Evolutionary conservation across 176 grass and related monocot genomes (phyloP).

Genomic region (Themeda triandra): DNA sequence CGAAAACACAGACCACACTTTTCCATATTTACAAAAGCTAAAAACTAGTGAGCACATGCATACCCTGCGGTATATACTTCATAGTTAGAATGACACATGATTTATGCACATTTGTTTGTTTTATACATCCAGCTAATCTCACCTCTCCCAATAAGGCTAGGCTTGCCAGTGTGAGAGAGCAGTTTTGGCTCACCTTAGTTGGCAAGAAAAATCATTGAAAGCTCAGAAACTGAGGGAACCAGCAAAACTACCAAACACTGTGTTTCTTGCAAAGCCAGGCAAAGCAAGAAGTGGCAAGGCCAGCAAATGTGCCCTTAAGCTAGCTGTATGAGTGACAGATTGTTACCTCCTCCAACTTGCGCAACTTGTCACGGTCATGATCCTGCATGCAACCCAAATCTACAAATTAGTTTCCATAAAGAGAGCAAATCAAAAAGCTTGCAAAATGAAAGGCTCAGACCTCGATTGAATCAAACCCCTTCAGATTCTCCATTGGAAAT

Average conservation of each 20-base stretch:
- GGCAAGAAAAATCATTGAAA: too few species aligned
- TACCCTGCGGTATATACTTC: background rate
- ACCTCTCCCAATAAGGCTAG: too few species aligned
- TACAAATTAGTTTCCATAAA: background rate
- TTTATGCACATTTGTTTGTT: background rate
- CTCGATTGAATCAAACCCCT: conserved; percentile 56
- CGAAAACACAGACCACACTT: background rate
- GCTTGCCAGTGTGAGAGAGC: too few species aligned
- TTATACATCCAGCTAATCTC: too few species aligned
- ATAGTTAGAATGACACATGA: background rate
- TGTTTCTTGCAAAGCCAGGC: too few species aligned
- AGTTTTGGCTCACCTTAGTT: too few species aligned
- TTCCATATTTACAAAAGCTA: background rate
- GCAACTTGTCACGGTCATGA: conserved; percentile 21
- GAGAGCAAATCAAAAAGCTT: background rate
- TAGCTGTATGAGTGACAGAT: conserved; percentile 10
- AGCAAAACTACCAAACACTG: too few species aligned
- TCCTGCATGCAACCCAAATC: background rate
- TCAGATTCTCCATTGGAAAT: conserved; percentile 41
- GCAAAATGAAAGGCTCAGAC: conserved; percentile 10
- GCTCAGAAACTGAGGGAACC: too few species aligned
- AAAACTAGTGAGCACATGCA: background rate
- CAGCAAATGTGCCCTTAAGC: background rate
- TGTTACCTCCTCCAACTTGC: conserved; percentile 23
- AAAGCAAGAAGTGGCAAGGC: too few species aligned